Base-by-base conservation (phyloP, 1,284 basidiomycete species). In the Sanguinoderma infundibulare region DNA sequence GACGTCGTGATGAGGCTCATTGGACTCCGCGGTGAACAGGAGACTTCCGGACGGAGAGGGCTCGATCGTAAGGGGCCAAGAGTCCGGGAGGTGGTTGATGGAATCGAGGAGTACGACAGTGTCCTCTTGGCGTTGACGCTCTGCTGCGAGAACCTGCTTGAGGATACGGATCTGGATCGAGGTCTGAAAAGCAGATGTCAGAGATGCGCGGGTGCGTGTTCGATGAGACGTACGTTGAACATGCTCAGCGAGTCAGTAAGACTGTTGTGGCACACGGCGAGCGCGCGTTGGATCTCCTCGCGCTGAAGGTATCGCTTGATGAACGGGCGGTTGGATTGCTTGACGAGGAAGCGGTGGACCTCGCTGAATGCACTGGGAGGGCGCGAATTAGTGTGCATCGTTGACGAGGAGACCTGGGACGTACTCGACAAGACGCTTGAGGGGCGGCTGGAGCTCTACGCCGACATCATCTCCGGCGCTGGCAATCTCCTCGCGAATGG, bases 261-360 rank as follows among this genome's bases (percentile, higher is more conserved):
- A 5, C 74, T 75, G 2, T 76, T 77, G 67, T 87, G 81, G 62
- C 88, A 91, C 1, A 73, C 78, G 7, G 71, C 65, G 38, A 91
- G 84, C 55, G 83, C 83, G 24, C 78, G 76, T 22, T 81, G 73
- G 47, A 91, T 89, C 66, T 94, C 89, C 39, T 91, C 87, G 38
- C 90, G 83, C 71, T 87, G 88, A 53, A 93, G 79, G 72, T 92
- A 94, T 2, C 90, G 82, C 75, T 92, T 92, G 64, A 94, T 73
- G 77, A 93, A 94, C 0, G 91, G 89, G 1, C 89, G 77, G 54
- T 83, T 81, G 10, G 81, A 79, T 64, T 90, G 86, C 63, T 85
- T 87, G 60, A 81, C 69, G 20, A 91, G 79, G 66, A 91, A 81
- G 6, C 73, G 67, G 51, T 80, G 77, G 2, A 91, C 83, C 51